A percentile compares a stretch with the other conserved stretches of the same genome.
These are phyloP conservation scores for Metschnikowia gruessii DNA, from an alignment of 805 yeast species.

Conservation along the genomic window DNA sequence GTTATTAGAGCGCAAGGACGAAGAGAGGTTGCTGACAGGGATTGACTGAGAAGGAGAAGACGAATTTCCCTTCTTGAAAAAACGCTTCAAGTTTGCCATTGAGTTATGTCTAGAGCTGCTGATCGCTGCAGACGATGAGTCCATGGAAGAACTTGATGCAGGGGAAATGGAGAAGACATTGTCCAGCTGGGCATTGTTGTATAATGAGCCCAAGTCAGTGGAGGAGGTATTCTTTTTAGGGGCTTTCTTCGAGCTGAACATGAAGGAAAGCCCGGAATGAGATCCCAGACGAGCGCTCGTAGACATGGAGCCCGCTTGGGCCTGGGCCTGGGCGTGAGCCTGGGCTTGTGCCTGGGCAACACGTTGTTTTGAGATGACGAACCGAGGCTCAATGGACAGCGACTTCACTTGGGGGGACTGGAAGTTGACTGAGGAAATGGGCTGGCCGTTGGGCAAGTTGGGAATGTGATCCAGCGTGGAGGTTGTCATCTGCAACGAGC, in stretches of 20 bases:
- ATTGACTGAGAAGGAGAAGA: constrained; percentile 22
- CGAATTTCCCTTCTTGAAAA: constrained; percentile 50
- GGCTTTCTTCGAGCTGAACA: constrained; percentile 43
- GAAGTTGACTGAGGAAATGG: constrained; percentile 60
- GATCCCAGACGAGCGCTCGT: constrained; percentile 38
- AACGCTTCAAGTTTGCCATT: constrained; percentile 73
- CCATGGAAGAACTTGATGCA: constrained; percentile 36
- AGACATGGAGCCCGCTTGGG: constrained; percentile 32
- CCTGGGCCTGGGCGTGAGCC: constrained; percentile 19
- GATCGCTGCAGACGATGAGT: constrained; percentile 24
- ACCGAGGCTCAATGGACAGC: constrained; percentile 75
- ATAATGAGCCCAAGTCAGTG: constrained; percentile 42
- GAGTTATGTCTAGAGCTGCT: constrained; percentile 60
- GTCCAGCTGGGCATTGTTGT: constrained; percentile 30
- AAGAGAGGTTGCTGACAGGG: constrained; percentile 23
- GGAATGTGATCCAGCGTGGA: constrained; percentile 40
- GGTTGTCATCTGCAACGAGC: constrained; percentile 15
- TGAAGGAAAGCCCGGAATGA: constrained; percentile 48
- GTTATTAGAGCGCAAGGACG: constrained; percentile 23
- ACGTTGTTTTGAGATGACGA: constrained; percentile 77
- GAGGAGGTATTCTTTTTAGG: constrained; percentile 32
- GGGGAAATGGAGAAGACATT: constrained; percentile 28
- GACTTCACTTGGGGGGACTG: constrained; percentile 64
- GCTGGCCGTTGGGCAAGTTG: constrained; percentile 53
- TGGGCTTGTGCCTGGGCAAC: constrained; percentile 45